Percentiles rank a stretch among this genome's conserved stretches.
Conservation (phyloP, 2,329 filamentous ascomycete species). For the Colletotrichum sp. region DNA sequence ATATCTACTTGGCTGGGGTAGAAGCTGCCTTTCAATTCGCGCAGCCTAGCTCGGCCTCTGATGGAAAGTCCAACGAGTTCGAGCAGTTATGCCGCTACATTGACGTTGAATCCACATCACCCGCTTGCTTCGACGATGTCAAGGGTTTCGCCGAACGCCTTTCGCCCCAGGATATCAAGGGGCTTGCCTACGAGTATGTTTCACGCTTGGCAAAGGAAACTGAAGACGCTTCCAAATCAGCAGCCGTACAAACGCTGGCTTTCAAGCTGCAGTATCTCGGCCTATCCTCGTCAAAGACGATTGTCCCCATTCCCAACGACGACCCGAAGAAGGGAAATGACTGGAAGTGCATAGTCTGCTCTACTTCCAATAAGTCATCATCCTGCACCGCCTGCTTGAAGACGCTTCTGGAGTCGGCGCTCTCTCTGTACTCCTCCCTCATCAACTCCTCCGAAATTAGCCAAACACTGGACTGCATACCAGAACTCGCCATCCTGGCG, state of each 20-base stretch:
- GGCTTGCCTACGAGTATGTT: conserved; percentile 43
- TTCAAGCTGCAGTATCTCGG: conserved; percentile 51
- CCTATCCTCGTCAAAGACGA: conserved; percentile 40
- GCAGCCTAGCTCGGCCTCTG: not conserved
- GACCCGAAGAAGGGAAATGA: conserved; percentile 20
- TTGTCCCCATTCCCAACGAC: conserved; percentile 26
- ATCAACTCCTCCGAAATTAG: not conserved
- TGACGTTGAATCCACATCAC: conserved; percentile 36
- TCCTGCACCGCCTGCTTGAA: conserved; percentile 7
- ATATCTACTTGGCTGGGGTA: conserved; percentile 42
- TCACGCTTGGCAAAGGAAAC: conserved; percentile 33
- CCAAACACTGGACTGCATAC: conserved; percentile 20
- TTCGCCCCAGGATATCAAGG: conserved; percentile 41
- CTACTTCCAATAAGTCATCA: not conserved
- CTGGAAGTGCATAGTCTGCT: conserved; percentile 18
- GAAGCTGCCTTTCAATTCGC: conserved; percentile 40
- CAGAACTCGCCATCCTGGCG: conserved; percentile 39
- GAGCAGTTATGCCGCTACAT: conserved; percentile 41
- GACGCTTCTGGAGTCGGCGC: conserved; percentile 11
- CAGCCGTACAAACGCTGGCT: conserved; percentile 37
- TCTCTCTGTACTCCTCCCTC: conserved; percentile 12
- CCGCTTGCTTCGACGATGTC: conserved; percentile 52
- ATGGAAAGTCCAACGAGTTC: conserved; percentile 12
- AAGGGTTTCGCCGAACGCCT: conserved; percentile 50
- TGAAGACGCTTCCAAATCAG: conserved; percentile 25